Base-by-base conservation (phyloP, 2,329 filamentous ascomycete species). In the Monilinia laxa region DNA sequence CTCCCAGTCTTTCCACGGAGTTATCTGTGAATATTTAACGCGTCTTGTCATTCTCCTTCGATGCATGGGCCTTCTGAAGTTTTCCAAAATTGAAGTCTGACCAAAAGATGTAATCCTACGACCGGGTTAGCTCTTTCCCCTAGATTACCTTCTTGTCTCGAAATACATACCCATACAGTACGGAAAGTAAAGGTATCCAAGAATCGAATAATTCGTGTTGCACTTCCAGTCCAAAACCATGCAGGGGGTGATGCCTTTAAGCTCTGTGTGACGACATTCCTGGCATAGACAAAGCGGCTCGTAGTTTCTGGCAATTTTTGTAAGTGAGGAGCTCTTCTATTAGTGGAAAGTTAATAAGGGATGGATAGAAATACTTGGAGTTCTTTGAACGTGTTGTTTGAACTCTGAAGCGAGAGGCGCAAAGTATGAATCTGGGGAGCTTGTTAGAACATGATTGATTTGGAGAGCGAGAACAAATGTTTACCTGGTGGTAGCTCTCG, bases 401-500 rank as follows among this genome's bases (percentile, higher is more conserved):
- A 75, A 75, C 1, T 70, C 67, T 1, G 45, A 25, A 0, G 70
- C 67, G 0, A 75, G 67, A 2, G 72, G 70, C 3, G 68, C 57
- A 38, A 67, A 73, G 40, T 69, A 69, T 1, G 74, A 75, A 6
- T 63, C 73, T 74, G 57, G n/a, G 28, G 35, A n/a, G 10, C 11
- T 53, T 23, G 38, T 35, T 10, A 54, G 56, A 40, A 49, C 11
- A 62, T 42, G 12, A 42, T 16, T 42, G 40, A 42, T 16, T 16
- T 40, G 31, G 52, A n/a, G 56, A 45, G n/a, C 28, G 0, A 54
- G 9, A 11, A 20, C 20, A 10, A 28, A 23, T 38, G 14, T 6
- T 35, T 38, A 73, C 73, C 70, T 64, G 69, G 56, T 10, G 74
- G 74, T 3, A 76, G 47, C 40, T 59, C 28, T 28, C 74, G 56